Evolutionary conservation across 352 stramenopile species (phyloP).

Genomic region (Pythium pectinolyticum): DNA sequence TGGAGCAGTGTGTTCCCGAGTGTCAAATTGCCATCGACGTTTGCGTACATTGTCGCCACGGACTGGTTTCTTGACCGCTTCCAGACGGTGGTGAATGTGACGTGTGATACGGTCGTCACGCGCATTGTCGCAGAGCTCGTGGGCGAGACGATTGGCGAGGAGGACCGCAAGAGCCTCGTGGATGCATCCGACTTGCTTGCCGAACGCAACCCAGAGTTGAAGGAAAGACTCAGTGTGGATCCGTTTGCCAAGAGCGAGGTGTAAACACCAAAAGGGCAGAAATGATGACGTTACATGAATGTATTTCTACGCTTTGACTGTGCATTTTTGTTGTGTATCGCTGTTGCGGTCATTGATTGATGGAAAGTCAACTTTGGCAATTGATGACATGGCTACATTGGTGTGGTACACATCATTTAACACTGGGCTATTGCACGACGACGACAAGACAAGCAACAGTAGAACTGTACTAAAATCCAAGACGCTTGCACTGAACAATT

Average conservation of each 20-base stretch:
- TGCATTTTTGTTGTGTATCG: neutral
- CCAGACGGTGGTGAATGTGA: constrained; percentile 52
- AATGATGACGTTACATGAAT: neutral
- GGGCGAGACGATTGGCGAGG: constrained; percentile 20
- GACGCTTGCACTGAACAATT: too few species aligned
- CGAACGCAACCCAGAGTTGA: constrained; percentile 22
- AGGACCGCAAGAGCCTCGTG: constrained; percentile 16
- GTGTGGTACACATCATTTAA: neutral
- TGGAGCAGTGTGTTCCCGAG: constrained; percentile 35
- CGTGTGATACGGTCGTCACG: constrained; percentile 48
- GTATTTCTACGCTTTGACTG: neutral
- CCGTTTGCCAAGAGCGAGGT: constrained; percentile 10
- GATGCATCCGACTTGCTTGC: neutral
- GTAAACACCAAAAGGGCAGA: neutral
- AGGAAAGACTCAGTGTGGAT: constrained; percentile 26
- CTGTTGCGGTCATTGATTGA: neutral
- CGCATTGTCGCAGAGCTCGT: constrained; percentile 45
- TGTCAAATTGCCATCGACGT: constrained; percentile 39
- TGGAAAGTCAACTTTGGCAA: neutral
- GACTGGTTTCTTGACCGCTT: constrained; percentile 60
- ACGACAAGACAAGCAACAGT: too few species aligned
- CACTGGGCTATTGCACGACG: too few species aligned
- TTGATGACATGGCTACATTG: constrained; percentile 1
- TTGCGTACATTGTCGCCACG: constrained; percentile 50
- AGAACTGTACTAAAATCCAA: neutral